Base-by-base conservation (phyloP, 2,329 filamentous ascomycete species). In the Aureobasidium sp. region DNA sequence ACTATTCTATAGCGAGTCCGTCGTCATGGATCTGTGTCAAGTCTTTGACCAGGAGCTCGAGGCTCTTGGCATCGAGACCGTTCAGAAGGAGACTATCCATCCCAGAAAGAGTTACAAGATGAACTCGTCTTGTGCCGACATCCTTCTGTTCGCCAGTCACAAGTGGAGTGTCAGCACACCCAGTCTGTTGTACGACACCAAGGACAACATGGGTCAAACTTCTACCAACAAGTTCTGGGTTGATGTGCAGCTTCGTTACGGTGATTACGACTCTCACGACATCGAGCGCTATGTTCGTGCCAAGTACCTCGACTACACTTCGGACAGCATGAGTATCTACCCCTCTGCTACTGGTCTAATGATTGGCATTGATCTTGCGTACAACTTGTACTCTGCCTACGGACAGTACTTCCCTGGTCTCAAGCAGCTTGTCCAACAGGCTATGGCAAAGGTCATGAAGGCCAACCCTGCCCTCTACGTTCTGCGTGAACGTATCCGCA, bases 371-470 rank as follows among this genome's bases (percentile, higher is more conserved):
- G 94, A 99, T 77, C 81, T 99, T 69, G 93, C 94, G 0, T 99
- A 99, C 81, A 99, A 99, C 73, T 78, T 99, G 42, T 97, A 97
- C 78, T 97, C 94, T 8, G 94, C 94, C 0, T 99, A 96, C 68
- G 94, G 94, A 55, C 93, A 96, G 77, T 99, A 96, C 78, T 99
- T 99, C 85, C 94, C 94, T 50, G 94, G 94, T 70, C 78, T 99
- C 63, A 99, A 99, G 81, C 88, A 91, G 50, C 83, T 99, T 25
- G 80, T 99, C 27, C 95, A 99, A 74, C 93, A 97, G 74, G 94
- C 95, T 6, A 99, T 99, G 95, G 91, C 91, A 51, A 99, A 99
- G 85, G 85, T 99, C 72, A 99, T 99, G 94, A 99, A 99, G 77
- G 93, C 94, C 38, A 99, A 99, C 70, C 94, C 94, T 17, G 94